phyloP scores from a whole-genome alignment of 306 rosid species.

The Lupinus albus region DNA sequence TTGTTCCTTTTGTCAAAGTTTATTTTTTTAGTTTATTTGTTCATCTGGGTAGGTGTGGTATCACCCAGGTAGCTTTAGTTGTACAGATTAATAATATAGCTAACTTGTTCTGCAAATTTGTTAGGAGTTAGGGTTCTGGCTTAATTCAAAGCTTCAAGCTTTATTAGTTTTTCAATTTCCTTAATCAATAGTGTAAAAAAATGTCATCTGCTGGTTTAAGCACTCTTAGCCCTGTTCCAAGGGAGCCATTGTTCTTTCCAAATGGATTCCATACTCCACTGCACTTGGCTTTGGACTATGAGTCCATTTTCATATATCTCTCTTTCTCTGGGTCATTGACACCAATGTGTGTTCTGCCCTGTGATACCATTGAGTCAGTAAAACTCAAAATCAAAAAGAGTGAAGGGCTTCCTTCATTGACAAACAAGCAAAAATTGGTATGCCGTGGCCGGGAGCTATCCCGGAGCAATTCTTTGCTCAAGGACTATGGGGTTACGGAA shows the following conservation, averaged over 20 bases:
- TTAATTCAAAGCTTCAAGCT: slow-evolving; percentile 2
- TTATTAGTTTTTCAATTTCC: slow-evolving; percentile 10
- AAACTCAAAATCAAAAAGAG: slow-evolving; percentile 71
- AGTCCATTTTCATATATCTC: slow-evolving; percentile 65
- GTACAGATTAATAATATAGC: slow-evolving; percentile 34
- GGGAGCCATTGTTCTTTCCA: slow-evolving; percentile 53
- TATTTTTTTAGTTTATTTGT: slow-evolving; percentile 32
- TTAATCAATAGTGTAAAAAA: slow-evolving; percentile 36
- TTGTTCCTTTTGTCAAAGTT: slow-evolving; percentile 19
- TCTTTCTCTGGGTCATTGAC: slow-evolving; percentile 60
- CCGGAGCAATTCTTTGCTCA: slow-evolving; percentile 69
- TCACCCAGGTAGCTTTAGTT: slow-evolving; percentile 41
- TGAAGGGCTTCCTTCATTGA: slow-evolving; percentile 67
- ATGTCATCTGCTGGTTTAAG: slow-evolving; percentile 87
- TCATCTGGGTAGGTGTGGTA: slow-evolving; percentile 47
- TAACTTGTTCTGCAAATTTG: slow-evolving; percentile 36
- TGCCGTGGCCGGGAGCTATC: slow-evolving; percentile 92
- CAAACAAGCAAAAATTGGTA: slow-evolving; percentile 81
- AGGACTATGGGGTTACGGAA: slow-evolving; percentile 79
- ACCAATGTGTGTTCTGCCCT: slow-evolving; percentile 70
- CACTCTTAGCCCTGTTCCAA: slow-evolving; percentile 56
- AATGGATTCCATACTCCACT: slow-evolving; percentile 41
- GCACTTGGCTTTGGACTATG: slow-evolving; percentile 47
- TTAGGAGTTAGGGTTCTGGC: slow-evolving; percentile 45
- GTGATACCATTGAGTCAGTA: slow-evolving; percentile 82